phyloP scores from a whole-genome alignment of 2,329 filamentous ascomycete genomes.

The Sarocladiaceae sp. region DNA sequence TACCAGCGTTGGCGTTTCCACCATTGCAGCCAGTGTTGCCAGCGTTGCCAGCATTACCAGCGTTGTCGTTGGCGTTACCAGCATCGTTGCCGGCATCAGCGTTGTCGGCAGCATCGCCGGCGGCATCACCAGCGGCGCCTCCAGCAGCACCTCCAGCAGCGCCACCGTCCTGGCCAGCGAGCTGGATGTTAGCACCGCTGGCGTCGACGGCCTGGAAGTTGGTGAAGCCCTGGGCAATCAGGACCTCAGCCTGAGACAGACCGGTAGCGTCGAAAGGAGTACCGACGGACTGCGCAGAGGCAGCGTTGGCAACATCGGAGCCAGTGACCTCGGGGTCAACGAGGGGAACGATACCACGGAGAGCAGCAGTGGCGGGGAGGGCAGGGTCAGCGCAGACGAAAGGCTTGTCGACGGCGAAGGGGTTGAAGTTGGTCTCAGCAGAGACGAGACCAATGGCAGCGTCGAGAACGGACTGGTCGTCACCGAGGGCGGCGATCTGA shows the following conservation, averaged over 20 bases:
- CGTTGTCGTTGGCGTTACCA: conserved; percentile 18
- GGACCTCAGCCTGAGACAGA: conserved; percentile 62
- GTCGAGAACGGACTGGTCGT: conserved; percentile 52
- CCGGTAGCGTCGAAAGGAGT: conserved; percentile 55
- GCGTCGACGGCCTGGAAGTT: conserved; percentile 47
- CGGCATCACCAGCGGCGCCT: conserved; percentile 19
- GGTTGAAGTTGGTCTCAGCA: conserved; percentile 72
- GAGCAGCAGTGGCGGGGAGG: conserved; percentile 55
- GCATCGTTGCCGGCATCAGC: conserved; percentile 18
- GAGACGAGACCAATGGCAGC: conserved; percentile 60
- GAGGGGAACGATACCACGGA: conserved; percentile 63
- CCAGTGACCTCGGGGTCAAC: conserved; percentile 61
- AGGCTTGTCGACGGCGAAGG: conserved; percentile 54
- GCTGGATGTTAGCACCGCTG: conserved; percentile 24
- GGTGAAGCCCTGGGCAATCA: conserved; percentile 57
- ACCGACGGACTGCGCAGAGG: conserved; percentile 47
- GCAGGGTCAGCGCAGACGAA: conserved; percentile 60
- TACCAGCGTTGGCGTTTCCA: conserved; percentile 2
- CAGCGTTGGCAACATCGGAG: conserved; percentile 54
- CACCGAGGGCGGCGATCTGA: conserved; percentile 57
- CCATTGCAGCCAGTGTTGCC: conserved; percentile 11
- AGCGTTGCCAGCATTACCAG: conserved; percentile 20
- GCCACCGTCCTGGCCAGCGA: conserved; percentile 31
- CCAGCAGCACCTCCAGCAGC: conserved; percentile 23
- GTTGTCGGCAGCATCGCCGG: conserved; percentile 21